Evolutionary conservation across 2,329 filamentous ascomycete genomes (phyloP).

Genomic region (Xylariales sp.): DNA sequence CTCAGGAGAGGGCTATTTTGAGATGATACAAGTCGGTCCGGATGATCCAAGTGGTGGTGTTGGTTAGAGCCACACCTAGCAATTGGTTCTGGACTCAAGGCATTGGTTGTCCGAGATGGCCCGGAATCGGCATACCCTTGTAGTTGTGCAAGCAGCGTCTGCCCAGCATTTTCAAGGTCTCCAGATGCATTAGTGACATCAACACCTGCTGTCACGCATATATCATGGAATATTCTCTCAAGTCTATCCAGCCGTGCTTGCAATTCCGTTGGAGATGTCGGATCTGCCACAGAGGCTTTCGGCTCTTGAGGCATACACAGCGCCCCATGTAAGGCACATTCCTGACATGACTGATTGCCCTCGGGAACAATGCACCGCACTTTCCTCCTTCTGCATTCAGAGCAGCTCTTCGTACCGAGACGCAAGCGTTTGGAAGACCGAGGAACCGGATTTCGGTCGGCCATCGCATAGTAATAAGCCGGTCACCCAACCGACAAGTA

Average conservation of each 20-base stretch:
- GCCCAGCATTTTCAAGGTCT: not conserved
- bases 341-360: not conserved
- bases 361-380: conserved; percentile 3
- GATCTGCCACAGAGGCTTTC: not conserved
- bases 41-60: not conserved
- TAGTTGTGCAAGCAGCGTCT: conserved; percentile 1
- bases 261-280: not conserved
- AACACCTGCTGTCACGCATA: not conserved
- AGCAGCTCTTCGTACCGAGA: conserved; percentile 7
- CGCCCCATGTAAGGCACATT: conserved; percentile 1
- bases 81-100: too few relatives aligned
- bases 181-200: not conserved
- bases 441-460: not conserved
- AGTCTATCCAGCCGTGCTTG: not conserved
- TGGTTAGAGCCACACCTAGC: too few relatives aligned
- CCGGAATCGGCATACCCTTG: too few relatives aligned
- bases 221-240: not conserved
- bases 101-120: too few relatives aligned
- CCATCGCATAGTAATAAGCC: not conserved
- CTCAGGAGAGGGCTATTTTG: not conserved
- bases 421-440: conserved; percentile 1
- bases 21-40: not conserved
- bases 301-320: not conserved
- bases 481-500: not conserved
- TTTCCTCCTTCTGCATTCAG: conserved; percentile 5